Base-by-base conservation (phyloP, 2,329 filamentous ascomycete species). In the Cytospora piceae region DNA sequence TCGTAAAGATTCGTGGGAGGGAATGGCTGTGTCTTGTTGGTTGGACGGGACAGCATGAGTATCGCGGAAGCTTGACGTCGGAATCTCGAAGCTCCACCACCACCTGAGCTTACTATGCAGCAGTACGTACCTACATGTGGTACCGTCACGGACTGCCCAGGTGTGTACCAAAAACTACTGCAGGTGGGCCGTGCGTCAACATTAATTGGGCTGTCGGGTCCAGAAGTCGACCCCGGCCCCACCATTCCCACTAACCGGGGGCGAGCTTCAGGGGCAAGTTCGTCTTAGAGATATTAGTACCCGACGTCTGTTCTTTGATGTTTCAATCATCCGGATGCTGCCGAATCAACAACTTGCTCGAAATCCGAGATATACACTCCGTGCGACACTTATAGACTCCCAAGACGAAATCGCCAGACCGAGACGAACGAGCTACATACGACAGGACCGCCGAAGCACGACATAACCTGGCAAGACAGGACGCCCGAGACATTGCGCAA, bases 251-350 rank as follows among this genome's bases (percentile, higher is more conserved):
- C 46, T 60, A 52, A 60, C 58, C n/a, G 34, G 60, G 60, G 32
- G 42, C 32, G 37, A 55, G 42, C 52, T 31, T 64, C 61, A 64
- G 64, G 65, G 65, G 56, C 64, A 52, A 59, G 65, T 37, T 37
- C 51, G 56, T 37, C 49, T 60, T 55, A 27, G 31, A 51, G 46
- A 51, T 57, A 55, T 54, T 62, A 61, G 20, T 37, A 57, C 56
- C 53, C 61, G 49, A 34, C 42, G 61, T 57, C 17, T 20, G 15
- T 42, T 39, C 20, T 7, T 39, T 22, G 37, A 20, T 57, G 22
- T 15, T 52, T 37, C 60, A 49, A 42, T 27, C 24, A 34, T 34
- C 61, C 53, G 39, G 61, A 46, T 52, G 42, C 53, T 52, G 61
- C 61, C 61, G 61, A 51, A 63, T 52, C 17, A 53, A 63, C 42